phyloP scores from a whole-genome alignment of 176 grass and related monocot species.

The Urochloa ruziziensis region DNA sequence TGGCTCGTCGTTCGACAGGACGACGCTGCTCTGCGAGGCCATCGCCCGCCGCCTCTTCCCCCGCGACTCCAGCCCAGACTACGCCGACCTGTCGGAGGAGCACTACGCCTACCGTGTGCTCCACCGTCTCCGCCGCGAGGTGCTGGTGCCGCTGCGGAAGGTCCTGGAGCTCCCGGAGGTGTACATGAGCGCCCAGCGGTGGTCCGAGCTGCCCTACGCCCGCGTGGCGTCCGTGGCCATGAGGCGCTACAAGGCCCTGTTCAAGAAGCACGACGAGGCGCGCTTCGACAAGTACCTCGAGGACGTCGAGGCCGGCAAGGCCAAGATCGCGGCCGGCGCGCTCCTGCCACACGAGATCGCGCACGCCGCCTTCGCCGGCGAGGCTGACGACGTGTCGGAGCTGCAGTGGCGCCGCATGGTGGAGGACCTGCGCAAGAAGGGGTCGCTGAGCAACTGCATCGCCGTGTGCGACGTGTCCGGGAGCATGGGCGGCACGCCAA shows the following conservation, averaged over 20 bases:
- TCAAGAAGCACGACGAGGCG: constrained; percentile 33
- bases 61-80: constrained; percentile 10
- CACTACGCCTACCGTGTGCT: constrained; percentile 45
- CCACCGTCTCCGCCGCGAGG: constrained; percentile 40
- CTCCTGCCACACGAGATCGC: constrained; percentile 41
- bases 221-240: constrained; percentile 53
- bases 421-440: too few species aligned
- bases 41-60: constrained; percentile 40
- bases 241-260: constrained; percentile 38
- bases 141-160: constrained; percentile 32
- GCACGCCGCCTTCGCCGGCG: background rate
- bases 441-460: constrained; percentile 59
- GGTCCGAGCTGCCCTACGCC: constrained; percentile 32
- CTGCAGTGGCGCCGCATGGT: too few species aligned
- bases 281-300: constrained; percentile 33
- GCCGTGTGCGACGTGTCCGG: constrained; percentile 82
- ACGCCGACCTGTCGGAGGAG: constrained; percentile 25
- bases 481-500: too few species aligned
- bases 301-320: constrained; percentile 18
- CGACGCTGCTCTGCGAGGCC: constrained; percentile 49
- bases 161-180: constrained; percentile 46
- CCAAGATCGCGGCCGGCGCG: constrained; percentile 36
- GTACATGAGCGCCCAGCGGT: constrained; percentile 40
- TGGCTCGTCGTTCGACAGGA: constrained; percentile 35
- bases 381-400: too few species aligned